Conservation (phyloP, 2,329 filamentous ascomycete species). For the Xylaria sp. region DNA sequence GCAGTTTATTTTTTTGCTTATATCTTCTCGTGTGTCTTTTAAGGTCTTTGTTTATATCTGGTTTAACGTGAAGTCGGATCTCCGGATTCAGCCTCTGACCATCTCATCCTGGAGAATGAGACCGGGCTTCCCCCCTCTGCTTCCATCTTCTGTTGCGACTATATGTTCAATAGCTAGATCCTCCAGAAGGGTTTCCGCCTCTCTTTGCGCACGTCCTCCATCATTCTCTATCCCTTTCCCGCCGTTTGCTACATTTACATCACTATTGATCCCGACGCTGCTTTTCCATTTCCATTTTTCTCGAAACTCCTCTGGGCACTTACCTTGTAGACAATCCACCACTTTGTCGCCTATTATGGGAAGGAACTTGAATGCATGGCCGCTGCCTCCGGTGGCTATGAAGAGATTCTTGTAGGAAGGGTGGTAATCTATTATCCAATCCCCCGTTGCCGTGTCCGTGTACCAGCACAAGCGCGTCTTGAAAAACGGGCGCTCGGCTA, state of each 20-base stretch:
- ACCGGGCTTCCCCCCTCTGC: slow-evolving; percentile 59
- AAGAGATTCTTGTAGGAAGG: slow-evolving; percentile 68
- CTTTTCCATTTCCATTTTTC: slow-evolving; percentile 71
- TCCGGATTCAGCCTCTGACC: slow-evolving; percentile 2
- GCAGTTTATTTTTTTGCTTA: no score
- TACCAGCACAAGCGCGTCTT: slow-evolving; percentile 79
- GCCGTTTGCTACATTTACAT: neutral
- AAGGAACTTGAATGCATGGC: slow-evolving; percentile 75
- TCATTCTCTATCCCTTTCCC: slow-evolving; percentile 58
- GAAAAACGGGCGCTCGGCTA: slow-evolving; percentile 69
- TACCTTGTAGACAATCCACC: slow-evolving; percentile 62
- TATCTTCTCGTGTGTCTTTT: no score
- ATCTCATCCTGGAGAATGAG: slow-evolving; percentile 55
- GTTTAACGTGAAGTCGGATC: neutral
- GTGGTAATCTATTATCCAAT: slow-evolving; percentile 78
- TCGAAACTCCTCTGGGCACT: slow-evolving; percentile 61
- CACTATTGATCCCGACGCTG: neutral
- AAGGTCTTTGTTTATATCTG: neutral
- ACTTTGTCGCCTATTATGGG: slow-evolving; percentile 72
- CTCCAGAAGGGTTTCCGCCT: neutral
- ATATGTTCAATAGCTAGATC: slow-evolving; percentile 49
- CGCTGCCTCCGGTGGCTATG: slow-evolving; percentile 70
- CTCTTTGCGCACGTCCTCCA: neutral
- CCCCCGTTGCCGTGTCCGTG: slow-evolving; percentile 74
- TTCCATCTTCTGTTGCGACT: slow-evolving; percentile 64